Base-by-base conservation (phyloP, 2,329 filamentous ascomycete genomes). In the Stagonosporopsis vannaccii region DNA sequence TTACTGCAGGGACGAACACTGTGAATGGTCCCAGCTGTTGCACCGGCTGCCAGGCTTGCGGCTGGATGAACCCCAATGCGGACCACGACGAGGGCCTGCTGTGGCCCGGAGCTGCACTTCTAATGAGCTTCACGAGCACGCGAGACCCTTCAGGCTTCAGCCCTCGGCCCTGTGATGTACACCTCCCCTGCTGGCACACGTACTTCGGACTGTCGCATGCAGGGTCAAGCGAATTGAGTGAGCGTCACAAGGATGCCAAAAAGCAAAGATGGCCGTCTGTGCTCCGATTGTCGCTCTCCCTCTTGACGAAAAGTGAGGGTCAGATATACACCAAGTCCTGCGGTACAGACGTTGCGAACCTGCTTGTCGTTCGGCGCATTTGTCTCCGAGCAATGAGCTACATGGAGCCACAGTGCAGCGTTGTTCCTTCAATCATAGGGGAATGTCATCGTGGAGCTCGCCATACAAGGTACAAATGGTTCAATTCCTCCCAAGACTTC, bases 401-500 rank as follows among this genome's bases (percentile, higher is more conserved):
- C 13, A 9, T 40, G n/a, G 26, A 32, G 17, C 25, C 17, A 11
- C 33, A 50, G 39, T 26, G 13, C 35, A 45, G 22, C 25, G 43
- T 49, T 28, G 9, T 26, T 46, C 13, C 41, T 35, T 46, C 22
- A 32, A 36, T 42, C 42, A 46, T 9, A 19, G 19, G 40, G 22
- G 3, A 8, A 22, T 20, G 25, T 23, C 13, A 30, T 12, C n/a
- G 23, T 25, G 22, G 37, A 50, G 35, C 41, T 56, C 46, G 52
- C 52, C 45, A 56, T 50, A 28, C 13, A 28, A 56, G 22, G 35
- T 40, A 25, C 41, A 20, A 41, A 56, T 50, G 46, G n/a, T 46
- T 33, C 22, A 41, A 36, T 23, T 23, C n/a, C 5, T 36, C 15
- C 28, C 41, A 45, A 22, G 9, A 13, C 43, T 48, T 26, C 25